phyloP scores from a whole-genome alignment of 768 basidiomycete species.

The Pleurotus platypus region DNA sequence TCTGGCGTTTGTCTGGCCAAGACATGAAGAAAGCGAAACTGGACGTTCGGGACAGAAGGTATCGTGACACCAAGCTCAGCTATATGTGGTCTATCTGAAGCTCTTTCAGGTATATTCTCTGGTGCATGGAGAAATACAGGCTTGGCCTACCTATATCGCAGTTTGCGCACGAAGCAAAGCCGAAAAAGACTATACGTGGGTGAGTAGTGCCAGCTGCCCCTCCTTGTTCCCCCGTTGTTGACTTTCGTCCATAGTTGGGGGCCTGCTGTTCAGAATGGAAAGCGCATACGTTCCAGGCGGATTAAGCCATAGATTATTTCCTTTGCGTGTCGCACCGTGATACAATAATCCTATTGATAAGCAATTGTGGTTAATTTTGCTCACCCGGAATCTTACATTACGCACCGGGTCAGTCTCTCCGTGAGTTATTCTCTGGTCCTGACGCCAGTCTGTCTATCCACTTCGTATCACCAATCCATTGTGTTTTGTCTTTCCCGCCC shows the following conservation, averaged over 20 bases:
- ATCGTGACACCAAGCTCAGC: conserved; percentile 18
- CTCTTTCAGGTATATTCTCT: conserved; percentile 66
- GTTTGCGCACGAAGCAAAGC: conserved; percentile 61
- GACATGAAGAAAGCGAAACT: conserved; percentile 66
- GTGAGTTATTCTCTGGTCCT: too few species aligned
- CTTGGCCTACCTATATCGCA: conserved; percentile 47
- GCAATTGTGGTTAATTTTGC: too few species aligned
- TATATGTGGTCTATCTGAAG: conserved; percentile 2
- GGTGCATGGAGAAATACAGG: conserved; percentile 83
- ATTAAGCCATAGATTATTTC: conserved; percentile 14
- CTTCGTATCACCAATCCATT: too few species aligned
- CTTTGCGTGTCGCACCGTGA: too few species aligned
- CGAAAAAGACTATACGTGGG: conserved; percentile 83
- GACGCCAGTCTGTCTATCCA: too few species aligned
- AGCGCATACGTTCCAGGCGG: conserved; percentile 66
- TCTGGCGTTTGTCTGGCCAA: conserved; percentile 60
- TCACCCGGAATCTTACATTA: too few species aligned
- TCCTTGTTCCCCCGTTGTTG: conserved; percentile 3
- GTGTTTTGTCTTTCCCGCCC: too few species aligned
- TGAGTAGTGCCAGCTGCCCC: conserved; percentile 29
- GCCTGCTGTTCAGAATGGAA: conserved; percentile 70
- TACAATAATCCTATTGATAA: too few species aligned
- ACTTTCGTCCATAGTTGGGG: conserved; percentile 51
- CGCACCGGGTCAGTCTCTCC: too few species aligned
- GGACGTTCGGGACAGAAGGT: conserved; percentile 69